Conservation (phyloP, 2,329 filamentous ascomycete species). For the Calonectria naviculata region DNA sequence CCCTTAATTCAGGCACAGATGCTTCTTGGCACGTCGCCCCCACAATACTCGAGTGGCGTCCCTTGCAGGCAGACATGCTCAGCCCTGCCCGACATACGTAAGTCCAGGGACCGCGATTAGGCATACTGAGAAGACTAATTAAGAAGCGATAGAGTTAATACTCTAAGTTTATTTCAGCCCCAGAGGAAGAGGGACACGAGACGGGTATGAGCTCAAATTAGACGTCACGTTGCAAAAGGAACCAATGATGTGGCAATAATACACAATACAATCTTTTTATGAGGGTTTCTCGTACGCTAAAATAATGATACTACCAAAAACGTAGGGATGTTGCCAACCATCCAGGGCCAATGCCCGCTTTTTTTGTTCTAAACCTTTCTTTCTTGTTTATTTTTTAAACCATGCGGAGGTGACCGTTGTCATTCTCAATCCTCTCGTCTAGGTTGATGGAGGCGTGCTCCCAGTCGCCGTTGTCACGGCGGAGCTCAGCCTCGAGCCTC, state of each 20-base stretch:
- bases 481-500: conserved; percentile 47
- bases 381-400: conserved; percentile 3
- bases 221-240: not conserved
- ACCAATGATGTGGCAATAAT: not conserved
- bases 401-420: conserved; percentile 41
- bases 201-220: too few relatives aligned
- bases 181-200: too few relatives aligned
- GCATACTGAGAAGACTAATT: too few relatives aligned
- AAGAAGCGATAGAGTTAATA: too few relatives aligned
- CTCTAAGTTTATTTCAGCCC: too few relatives aligned
- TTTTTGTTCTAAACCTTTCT: not conserved
- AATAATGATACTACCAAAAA: not conserved
- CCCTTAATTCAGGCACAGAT: too few relatives aligned
- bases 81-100: too few relatives aligned
- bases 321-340: not conserved
- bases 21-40: too few relatives aligned
- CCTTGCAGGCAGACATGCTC: too few relatives aligned
- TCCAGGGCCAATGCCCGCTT: not conserved
- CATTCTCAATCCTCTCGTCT: conserved; percentile 49
- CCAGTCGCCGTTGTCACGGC: conserved; percentile 43
- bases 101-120: too few relatives aligned
- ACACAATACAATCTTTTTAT: not conserved
- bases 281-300: not conserved
- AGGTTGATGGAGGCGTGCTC: conserved; percentile 43
- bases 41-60: too few relatives aligned